Conservation (phyloP, 768 basidiomycete species). For the Tubosaeta brunneosetosa region DNA sequence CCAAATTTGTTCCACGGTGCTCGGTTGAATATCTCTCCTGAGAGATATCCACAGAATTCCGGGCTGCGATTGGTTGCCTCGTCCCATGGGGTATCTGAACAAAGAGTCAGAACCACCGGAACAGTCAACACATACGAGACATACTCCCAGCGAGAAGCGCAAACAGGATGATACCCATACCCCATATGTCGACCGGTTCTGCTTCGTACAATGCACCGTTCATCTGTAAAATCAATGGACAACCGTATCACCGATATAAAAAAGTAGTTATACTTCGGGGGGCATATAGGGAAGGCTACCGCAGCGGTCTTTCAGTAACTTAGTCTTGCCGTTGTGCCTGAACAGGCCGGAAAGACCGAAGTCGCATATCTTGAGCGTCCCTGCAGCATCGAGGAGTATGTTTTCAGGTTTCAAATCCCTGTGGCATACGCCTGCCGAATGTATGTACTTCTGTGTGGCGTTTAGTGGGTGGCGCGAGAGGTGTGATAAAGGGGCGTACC, state of each 20-base stretch:
- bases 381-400: constrained; percentile 76
- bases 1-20: constrained; percentile 76
- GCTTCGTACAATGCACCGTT: constrained; percentile 73
- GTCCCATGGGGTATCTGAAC: constrained; percentile 94
- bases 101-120: not conserved
- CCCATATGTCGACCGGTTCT: constrained; percentile 95
- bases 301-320: constrained; percentile 75
- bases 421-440: constrained; percentile 87
- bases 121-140: constrained; percentile 23
- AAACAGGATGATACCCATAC: constrained; percentile 90
- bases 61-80: constrained; percentile 76
- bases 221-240: constrained; percentile 41
- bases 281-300: constrained; percentile 94
- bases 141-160: constrained; percentile 86
- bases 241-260: not conserved
- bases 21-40: constrained; percentile 67
- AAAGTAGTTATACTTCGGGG: constrained; percentile 62
- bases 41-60: constrained; percentile 74
- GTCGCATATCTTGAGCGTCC: constrained; percentile 88
- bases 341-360: constrained; percentile 93
- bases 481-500: constrained; percentile 38
- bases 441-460: constrained; percentile 66
- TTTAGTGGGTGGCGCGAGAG: not conserved
- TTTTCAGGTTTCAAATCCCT: constrained; percentile 98
- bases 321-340: constrained; percentile 77